Base-by-base conservation (phyloP, 2,329 filamentous ascomycete genomes). In the Clarireedia homoeocarpa region DNA sequence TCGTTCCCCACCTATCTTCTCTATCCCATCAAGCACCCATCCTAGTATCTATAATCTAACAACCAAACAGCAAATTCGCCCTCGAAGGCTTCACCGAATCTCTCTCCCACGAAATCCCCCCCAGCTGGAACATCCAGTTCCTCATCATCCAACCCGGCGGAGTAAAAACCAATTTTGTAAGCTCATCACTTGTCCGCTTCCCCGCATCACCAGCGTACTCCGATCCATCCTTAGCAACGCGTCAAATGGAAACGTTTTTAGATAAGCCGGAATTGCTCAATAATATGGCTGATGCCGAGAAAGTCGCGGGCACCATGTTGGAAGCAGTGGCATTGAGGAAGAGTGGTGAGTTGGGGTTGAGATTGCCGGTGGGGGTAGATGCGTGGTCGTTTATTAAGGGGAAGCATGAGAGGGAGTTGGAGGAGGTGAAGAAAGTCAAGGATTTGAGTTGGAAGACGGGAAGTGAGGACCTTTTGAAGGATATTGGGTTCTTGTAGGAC, bases 1-100 rank as follows among this genome's bases (percentile, higher is more conserved):
- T 0, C 72, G 72, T 50, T 70, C 71, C 0, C 67, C 68, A 1
- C 66, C 64, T 0, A 54, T 74, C 77, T 78, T 4, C 76, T 77
- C 56, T 6, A 63, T 67, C 6, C 59, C 60, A 6, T 12, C 10
- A 3, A 34, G 9, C 10, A 4, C 10, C 10, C 10, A 0, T 50
- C 64, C 0, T 51, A 62, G 9, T 72, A 74, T 23, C 53, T 72
- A 0, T 38, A 56, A 64, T 67, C 0, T 66, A 69, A 72, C 36
- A 69, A 0, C 20, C 2, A 62, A 71, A 71, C 0, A 67, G 74
- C 59, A 71, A 69, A 48, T 62, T 73, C 0, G 9, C 26, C 27
- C 14, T 34, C 23, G 24, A 10, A 26, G 26, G n/a, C 27, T 30
- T 30, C 15, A n/a, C n/a, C 10, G 46, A 26, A 26, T 48, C 30